Evolutionary conservation across 352 stramenopile species (phyloP).

Genomic region (Albugo candida): DNA sequence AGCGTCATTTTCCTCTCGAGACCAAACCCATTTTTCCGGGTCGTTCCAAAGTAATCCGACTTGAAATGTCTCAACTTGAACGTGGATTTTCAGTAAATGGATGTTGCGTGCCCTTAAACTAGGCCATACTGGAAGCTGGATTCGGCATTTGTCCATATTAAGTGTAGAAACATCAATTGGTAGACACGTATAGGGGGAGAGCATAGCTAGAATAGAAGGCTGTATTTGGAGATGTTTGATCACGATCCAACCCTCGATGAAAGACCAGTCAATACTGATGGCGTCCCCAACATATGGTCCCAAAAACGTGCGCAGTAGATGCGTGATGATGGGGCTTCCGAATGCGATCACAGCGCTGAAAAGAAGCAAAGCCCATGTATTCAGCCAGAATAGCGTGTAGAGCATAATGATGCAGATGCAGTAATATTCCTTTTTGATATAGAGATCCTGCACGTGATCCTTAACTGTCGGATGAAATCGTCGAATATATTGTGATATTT

Average conservation of each 20-base stretch:
- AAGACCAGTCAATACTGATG: conserved; percentile 39
- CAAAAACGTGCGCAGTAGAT: conserved; percentile 24
- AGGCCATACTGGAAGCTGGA: no score
- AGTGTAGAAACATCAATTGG: no score
- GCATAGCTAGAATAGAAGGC: no score
- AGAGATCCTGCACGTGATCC: no score
- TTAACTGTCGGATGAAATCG: no score
- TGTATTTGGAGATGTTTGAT: conserved; percentile 20
- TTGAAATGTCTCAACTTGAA: conserved; percentile 1
- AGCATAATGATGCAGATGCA: background rate
- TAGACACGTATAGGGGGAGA: no score
- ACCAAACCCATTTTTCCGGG: conserved; percentile 63
- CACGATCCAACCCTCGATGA: conserved; percentile 34
- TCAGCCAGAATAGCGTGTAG: background rate
- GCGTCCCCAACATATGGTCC: conserved; percentile 23
- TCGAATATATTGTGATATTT: no score
- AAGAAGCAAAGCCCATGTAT: background rate
- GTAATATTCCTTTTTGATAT: no score
- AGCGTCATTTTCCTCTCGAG: conserved; percentile 33
- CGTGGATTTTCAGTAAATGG: no score
- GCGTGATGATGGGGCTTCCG: conserved; percentile 42
- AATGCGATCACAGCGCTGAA: conserved; percentile 1
- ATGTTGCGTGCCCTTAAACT: no score
- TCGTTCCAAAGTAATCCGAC: conserved; percentile 17
- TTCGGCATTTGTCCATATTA: no score